Base-by-base conservation (phyloP, 345 rosid species). In the Acer saccharum region DNA sequence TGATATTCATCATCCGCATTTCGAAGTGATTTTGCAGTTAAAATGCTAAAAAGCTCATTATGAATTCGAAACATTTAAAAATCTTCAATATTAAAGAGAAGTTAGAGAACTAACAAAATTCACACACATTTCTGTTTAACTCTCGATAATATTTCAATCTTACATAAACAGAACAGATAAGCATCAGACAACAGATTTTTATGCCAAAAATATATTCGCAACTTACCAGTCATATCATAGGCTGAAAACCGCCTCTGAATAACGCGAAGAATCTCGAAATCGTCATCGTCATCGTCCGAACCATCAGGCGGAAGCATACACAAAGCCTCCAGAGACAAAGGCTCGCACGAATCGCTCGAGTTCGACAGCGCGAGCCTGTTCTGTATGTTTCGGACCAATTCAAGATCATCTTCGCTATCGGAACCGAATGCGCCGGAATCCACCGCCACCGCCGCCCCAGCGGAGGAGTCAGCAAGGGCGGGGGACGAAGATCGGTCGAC, bases 241-340 rank as follows among this genome's bases (percentile, higher is more conserved):
- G 91, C 89, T 23, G 91, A 81, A 81, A 94, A 94, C 65, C 98
- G 88, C 65, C 81, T 84, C 84, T 87, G 91, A 72, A 96, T 88
- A 68, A 88, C 89, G 11, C 88, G 88, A 66, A 96, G 91, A 32
- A 89, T 92, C 81, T 91, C 95, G 43, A 88, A 86, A 73, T 91
- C 95, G 57, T 88, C 94, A 7, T 91, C 94, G 4, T 82, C 93
- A 10, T 86, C 88, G n/a, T 91, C 92, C 3, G 87, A 79, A 58
- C 74, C 54, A 46, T 72, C 63, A 1, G 88, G 81, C 41, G 87
- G 88, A 48, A 85, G 65, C 13, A 82, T 11, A 52, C 80, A 62
- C 17, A 84, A 72, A 64, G 90, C 89, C 78, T 78, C 65, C 46
- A 71, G 29, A 25, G 85, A 76, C 58, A 86, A 60, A 25, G 88